Conservation (phyloP, 495 filamentous ascomycete species). For the Aspergillus panamensis region DNA sequence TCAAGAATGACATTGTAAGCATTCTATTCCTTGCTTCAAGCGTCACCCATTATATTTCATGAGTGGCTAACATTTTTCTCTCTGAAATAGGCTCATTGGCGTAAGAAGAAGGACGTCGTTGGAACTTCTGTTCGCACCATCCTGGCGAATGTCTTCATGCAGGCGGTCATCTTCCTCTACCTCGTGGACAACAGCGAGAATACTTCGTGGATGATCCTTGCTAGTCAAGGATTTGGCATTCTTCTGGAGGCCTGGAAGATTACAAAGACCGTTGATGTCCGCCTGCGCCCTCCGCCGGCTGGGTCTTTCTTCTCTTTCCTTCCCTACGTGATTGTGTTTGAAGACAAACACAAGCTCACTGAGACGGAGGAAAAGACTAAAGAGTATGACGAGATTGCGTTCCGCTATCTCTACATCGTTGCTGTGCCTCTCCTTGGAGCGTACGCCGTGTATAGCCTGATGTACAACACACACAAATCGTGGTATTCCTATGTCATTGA, state of each 20-base stretch:
- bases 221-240: constrained; percentile 89
- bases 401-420: constrained; percentile 89
- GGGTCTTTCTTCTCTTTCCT: constrained; percentile 65
- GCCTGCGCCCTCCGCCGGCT: constrained; percentile 63
- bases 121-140: constrained; percentile 95
- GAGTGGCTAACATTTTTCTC: constrained; percentile 18
- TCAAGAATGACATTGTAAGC: constrained; percentile 88
- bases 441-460: constrained; percentile 83
- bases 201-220: constrained; percentile 98
- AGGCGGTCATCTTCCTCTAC: constrained; percentile 92
- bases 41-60: too few species aligned
- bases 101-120: constrained; percentile 98
- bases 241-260: constrained; percentile 96
- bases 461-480: constrained; percentile 95
- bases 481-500: constrained; percentile 95
- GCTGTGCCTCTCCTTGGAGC: constrained; percentile 85
- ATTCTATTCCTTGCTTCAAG: neutral
- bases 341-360: constrained; percentile 94
- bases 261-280: constrained; percentile 93
- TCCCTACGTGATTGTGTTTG: constrained; percentile 81
- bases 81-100: constrained; percentile 68
- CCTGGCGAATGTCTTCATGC: constrained; percentile 97
- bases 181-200: constrained; percentile 97
- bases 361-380: constrained; percentile 97
- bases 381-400: constrained; percentile 96